Evolutionary conservation across 176 grass and related monocot species (phyloP), one percentile per base, ranked within the genome.

Genomic region (Triticum turgidum): DNA sequence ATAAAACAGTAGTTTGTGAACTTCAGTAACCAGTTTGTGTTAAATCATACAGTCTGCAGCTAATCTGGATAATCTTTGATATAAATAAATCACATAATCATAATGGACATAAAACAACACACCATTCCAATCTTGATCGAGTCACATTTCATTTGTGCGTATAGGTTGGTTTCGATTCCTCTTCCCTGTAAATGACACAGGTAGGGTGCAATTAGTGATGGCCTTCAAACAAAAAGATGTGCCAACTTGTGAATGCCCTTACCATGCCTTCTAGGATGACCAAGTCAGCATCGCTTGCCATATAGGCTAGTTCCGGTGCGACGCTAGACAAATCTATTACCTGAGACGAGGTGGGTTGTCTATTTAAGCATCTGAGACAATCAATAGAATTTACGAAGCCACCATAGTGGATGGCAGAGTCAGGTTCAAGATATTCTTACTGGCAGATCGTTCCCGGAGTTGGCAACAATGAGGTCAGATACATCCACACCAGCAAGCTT

Each of bases 51-150:
- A 47, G 62, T n/a, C 9, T 65, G 30, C n/a, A 85, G 47, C 27
- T 7, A 20, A 8, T 58, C 56, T 34, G 9, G 32, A 10, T 5
- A 29, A 20, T 73, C 22, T 82, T 13, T 51, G 20, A 54, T 78
- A 76, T 14, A 81, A 87, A 76, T 18, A 83, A 87, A 42, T 62
- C 27, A 68, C 30, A 66, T 17, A 20, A 87, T 81, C 9, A 73
- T 12, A 54, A 5, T 39, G 35, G 62, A 54, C 12, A 76, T 12
- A 65, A 17, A 82, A 81, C 27, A 91, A 51, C 63, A 13, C 61
- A 99, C 97, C 94, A 99, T 96, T 84, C 94, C 97, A 70, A 99
- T 94, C 92, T 96, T 99, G 80, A 99, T 92, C 9, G 94, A 96
- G 88, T 96, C 94, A 68, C 94, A 99, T 88, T 96, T 99, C 76